Evolutionary conservation across 257 asterid genomes (phyloP).

Genomic region (Osmanthus fragrans): DNA sequence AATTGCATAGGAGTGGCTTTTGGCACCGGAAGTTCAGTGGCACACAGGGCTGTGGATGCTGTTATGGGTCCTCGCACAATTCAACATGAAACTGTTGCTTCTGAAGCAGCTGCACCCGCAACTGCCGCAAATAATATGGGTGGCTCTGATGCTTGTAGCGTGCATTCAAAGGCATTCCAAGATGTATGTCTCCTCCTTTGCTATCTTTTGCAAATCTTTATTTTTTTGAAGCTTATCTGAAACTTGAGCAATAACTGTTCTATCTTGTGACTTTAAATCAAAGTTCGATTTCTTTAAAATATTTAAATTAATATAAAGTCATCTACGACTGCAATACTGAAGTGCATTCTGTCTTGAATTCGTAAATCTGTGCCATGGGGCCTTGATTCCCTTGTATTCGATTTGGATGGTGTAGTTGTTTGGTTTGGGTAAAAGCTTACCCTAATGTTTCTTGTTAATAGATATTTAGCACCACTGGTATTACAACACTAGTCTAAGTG

Average conservation of each 20-base stretch:
- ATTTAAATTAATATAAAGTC: neutral
- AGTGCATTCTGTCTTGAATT: neutral
- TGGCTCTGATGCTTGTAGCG: constrained; percentile 55
- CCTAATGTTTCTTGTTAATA: neutral
- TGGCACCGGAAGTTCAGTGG: constrained; percentile 74
- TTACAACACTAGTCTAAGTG: too few species aligned
- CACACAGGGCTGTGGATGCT: constrained; percentile 76
- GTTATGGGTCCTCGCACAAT: constrained; percentile 77
- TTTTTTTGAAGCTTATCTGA: neutral
- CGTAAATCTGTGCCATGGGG: neutral
- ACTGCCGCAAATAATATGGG: constrained; percentile 34
- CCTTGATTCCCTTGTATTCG: neutral
- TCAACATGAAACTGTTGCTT: constrained; percentile 63
- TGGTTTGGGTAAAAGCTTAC: neutral
- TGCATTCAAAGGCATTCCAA: constrained; percentile 69
- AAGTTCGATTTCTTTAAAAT: neutral
- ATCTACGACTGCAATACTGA: neutral
- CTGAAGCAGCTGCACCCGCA: constrained; percentile 48
- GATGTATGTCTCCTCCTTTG: constrained; percentile 48
- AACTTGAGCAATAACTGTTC: neutral
- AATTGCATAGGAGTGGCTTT: constrained; percentile 56
- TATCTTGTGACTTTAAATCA: neutral
- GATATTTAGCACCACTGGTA: too few species aligned
- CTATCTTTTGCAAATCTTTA: neutral
- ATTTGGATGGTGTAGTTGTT: neutral